Percentiles rank a stretch among this genome's conserved stretches.
Evolutionary conservation across 306 rosid genomes (phyloP).

Genomic region (Casuarina glauca): DNA sequence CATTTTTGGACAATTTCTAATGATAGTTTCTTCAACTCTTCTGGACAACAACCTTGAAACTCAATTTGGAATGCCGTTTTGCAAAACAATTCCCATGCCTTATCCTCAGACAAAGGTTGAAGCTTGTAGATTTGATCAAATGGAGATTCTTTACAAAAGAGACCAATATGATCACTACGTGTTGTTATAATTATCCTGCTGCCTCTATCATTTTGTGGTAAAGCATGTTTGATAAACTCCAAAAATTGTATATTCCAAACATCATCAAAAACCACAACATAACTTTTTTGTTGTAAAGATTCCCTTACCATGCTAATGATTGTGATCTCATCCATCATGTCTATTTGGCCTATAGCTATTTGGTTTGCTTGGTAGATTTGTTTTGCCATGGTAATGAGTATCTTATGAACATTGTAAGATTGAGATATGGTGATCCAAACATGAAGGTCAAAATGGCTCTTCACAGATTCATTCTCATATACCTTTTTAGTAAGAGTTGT

Average conservation of each 20-base stretch:
- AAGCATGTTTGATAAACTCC: slow-evolving; percentile 3
- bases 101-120: neutral
- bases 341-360: neutral
- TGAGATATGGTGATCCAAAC: slow-evolving; percentile 12
- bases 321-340: neutral
- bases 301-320: neutral
- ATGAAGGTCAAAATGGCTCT: neutral
- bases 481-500: slow-evolving; percentile 8
- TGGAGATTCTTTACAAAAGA: neutral
- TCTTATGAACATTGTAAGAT: neutral
- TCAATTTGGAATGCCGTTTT: neutral
- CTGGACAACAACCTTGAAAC: neutral
- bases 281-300: neutral
- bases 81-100: slow-evolving; percentile 3
- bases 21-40: neutral
- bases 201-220: neutral
- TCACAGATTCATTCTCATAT: slow-evolving; percentile 5
- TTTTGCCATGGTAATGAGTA: slow-evolving; percentile 1
- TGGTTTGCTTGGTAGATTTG: slow-evolving; percentile 1
- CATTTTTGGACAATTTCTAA: slow-evolving; percentile 9
- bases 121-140: neutral
- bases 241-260: neutral
- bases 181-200: slow-evolving; percentile 5
- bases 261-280: slow-evolving; percentile 3
- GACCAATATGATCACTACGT: neutral